These are phyloP conservation scores for Neobulgaria alba DNA, from an alignment of 2,329 filamentous ascomycete genomes.

Conservation along the genomic window DNA sequence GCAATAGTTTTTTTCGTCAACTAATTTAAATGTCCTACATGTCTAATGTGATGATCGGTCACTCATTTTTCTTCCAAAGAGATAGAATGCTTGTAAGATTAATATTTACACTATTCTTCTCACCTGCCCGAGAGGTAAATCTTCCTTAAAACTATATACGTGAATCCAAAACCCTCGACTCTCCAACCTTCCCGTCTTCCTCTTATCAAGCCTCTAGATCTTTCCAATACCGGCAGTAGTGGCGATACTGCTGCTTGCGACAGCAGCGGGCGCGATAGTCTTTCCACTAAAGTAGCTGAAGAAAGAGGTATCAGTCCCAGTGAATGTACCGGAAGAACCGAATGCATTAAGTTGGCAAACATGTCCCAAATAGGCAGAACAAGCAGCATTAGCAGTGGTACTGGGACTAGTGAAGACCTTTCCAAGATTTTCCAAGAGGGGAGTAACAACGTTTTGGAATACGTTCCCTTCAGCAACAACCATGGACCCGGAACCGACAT, in stretches of 20 bases:
- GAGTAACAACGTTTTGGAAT: constrained; percentile 34
- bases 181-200: no score
- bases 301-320: constrained; percentile 24
- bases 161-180: no score
- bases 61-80: no score
- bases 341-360: constrained; percentile 16
- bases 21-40: no score
- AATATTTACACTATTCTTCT: no score
- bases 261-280: constrained; percentile 23
- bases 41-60: no score
- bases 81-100: no score
- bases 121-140: no score
- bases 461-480: constrained; percentile 38
- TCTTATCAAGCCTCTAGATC: no score
- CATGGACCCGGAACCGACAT: constrained; percentile 26
- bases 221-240: constrained; percentile 28
- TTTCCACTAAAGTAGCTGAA: constrained; percentile 27
- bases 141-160: no score
- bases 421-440: constrained; percentile 13
- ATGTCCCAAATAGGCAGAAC: constrained; percentile 13
- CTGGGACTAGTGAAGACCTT: constrained; percentile 16
- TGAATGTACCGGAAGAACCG: constrained; percentile 24
- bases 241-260: constrained; percentile 25
- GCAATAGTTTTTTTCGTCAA: no score
- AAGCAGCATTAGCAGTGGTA: constrained; percentile 14